Percentiles rank a stretch among this genome's conserved stretches.
These are phyloP conservation scores for Noccaea bulbosa DNA, from an alignment of 345 rosid species.

Conservation along the genomic window DNA sequence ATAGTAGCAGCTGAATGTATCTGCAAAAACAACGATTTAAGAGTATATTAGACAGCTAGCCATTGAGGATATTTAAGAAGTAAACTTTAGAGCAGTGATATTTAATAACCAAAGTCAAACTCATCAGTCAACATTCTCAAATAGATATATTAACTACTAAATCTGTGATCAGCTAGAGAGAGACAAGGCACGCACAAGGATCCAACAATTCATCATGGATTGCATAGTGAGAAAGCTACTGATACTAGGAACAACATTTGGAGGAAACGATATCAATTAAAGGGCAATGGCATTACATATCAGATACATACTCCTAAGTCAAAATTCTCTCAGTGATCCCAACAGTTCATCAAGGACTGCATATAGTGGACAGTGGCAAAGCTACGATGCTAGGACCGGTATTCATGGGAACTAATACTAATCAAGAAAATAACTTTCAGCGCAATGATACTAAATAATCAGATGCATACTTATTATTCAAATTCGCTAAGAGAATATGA, in stretches of 20 bases:
- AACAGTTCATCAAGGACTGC: constrained; percentile 17
- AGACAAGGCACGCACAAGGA: constrained; percentile 22
- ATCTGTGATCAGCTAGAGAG: constrained; percentile 18
- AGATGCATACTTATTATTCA: constrained; percentile 22
- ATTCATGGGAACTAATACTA: background rate
- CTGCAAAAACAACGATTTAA: constrained; percentile 47
- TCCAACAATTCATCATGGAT: constrained; percentile 17
- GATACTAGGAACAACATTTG: constrained; percentile 5
- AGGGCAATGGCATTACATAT: constrained; percentile 8
- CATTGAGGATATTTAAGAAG: background rate
- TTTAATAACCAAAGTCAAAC: constrained; percentile 13
- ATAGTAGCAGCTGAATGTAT: constrained; percentile 88
- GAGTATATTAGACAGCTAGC: constrained; percentile 18
- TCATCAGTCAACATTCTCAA: constrained; percentile 5
- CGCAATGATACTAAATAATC: constrained; percentile 3
- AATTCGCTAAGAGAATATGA: constrained; percentile 11
- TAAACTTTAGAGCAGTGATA: constrained; percentile 8
- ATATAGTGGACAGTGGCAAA: constrained; percentile 22
- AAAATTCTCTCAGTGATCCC: constrained; percentile 17
- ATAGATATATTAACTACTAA: constrained; percentile 15
- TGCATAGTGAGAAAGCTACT: constrained; percentile 27
- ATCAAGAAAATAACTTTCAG: background rate
- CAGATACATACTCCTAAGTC: constrained; percentile 20
- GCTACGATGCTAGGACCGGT: constrained; percentile 6
- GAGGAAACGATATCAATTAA: constrained; percentile 11